Percentiles rank a stretch among this genome's conserved stretches.
phyloP scores from a whole-genome alignment of 306 rosid species.

The Datisca glomerata region DNA sequence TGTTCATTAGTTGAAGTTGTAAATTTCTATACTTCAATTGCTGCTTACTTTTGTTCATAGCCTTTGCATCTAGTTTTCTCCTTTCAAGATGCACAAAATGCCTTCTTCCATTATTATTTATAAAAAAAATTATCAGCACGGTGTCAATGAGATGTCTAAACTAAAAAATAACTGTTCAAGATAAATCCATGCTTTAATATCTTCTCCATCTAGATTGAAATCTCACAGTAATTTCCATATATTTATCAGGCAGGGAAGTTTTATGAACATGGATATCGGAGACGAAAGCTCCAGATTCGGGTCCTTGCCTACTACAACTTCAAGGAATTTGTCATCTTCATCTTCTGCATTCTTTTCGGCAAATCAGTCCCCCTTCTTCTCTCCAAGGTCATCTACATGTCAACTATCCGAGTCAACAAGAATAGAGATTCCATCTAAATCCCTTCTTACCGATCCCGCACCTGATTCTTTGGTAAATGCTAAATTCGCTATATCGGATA shows the following conservation, averaged over 20 bases:
- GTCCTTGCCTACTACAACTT: constrained; percentile 37
- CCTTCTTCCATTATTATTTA: too few relatives aligned
- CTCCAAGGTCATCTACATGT: constrained; percentile 64
- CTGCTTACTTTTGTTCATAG: not conserved
- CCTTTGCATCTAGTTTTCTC: not conserved
- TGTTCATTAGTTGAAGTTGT: too few relatives aligned
- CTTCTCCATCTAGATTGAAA: too few relatives aligned
- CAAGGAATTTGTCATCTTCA: constrained; percentile 64
- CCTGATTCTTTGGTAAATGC: constrained; percentile 37
- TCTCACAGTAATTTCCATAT: too few relatives aligned
- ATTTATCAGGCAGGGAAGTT: constrained; percentile 5
- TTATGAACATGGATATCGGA: constrained; percentile 41
- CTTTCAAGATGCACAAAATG: not conserved
- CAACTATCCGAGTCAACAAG: constrained; percentile 36
- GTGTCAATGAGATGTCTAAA: not conserved
- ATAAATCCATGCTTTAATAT: too few relatives aligned
- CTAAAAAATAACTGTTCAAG: too few relatives aligned
- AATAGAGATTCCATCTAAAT: constrained; percentile 29
- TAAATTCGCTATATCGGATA: constrained; percentile 26
- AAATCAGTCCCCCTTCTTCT: constrained; percentile 77
- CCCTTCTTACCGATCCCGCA: constrained; percentile 35
- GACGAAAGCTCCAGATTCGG: constrained; percentile 55
- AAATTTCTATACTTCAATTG: too few relatives aligned
- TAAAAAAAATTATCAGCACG: too few relatives aligned
- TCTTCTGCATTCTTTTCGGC: constrained; percentile 78